A percentile compares a stretch with the other conserved stretches of the same genome.
These are phyloP conservation scores for Aspergillus mulundensis DNA, from an alignment of 495 filamentous ascomycete genomes.

Conservation along the genomic window DNA sequence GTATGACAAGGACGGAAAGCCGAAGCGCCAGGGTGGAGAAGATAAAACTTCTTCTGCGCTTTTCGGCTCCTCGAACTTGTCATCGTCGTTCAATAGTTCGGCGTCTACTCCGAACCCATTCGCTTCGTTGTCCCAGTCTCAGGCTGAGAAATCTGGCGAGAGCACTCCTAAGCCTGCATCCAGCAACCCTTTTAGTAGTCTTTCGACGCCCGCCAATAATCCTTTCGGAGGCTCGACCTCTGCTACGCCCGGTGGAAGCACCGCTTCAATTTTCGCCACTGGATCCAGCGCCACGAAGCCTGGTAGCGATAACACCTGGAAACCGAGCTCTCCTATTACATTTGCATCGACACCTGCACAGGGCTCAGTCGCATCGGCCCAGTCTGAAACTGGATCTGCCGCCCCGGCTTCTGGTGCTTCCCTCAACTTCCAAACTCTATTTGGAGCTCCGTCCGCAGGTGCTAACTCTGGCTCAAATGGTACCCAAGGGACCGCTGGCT, in stretches of 20 bases:
- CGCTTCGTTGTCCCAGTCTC: slow-evolving; percentile 12
- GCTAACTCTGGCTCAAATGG: slow-evolving; percentile 23
- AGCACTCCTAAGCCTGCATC: slow-evolving; percentile 13
- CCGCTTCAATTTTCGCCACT: slow-evolving; percentile 21
- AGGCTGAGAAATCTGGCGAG: slow-evolving; percentile 16
- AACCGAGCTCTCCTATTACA: slow-evolving; percentile 26
- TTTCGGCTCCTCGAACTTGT: slow-evolving; percentile 23
- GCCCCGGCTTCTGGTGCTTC: slow-evolving; percentile 27
- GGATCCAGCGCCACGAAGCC: slow-evolving; percentile 15
- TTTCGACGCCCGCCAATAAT: slow-evolving; percentile 7
- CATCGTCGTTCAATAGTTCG: slow-evolving; percentile 23
- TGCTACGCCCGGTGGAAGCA: slow-evolving; percentile 15
- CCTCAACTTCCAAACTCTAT: slow-evolving; percentile 40
- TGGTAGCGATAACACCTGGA: slow-evolving; percentile 50
- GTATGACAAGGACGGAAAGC: slow-evolving; percentile 44
- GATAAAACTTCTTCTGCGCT: slow-evolving; percentile 19
- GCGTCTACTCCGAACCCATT: slow-evolving; percentile 26
- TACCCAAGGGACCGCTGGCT: slow-evolving; percentile 29
- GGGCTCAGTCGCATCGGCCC: slow-evolving; percentile 17
- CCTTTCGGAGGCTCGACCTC: slow-evolving; percentile 14
- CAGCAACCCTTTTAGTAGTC: slow-evolving; percentile 31
- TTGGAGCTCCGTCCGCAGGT: slow-evolving; percentile 34
- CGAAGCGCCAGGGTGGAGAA: slow-evolving; percentile 37
- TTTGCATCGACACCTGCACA: slow-evolving; percentile 31
- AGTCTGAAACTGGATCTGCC: slow-evolving; percentile 26